Base-by-base conservation (phyloP, 129 eudicot genomes). In the Oenanthe sinensis region DNA sequence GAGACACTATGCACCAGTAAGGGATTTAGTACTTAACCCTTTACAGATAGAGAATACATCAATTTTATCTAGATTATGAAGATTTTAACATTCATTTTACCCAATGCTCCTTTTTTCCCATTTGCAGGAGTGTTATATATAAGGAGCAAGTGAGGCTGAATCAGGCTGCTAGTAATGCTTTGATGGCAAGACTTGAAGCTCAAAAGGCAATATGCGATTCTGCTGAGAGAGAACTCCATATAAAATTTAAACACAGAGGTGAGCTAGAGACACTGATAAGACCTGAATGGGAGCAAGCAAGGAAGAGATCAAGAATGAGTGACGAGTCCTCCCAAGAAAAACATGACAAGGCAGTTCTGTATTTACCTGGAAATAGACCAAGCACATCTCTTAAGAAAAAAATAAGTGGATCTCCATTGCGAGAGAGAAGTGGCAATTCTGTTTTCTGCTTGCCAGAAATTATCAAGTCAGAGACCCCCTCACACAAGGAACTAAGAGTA, bases 1-100 rank as follows among this genome's bases (percentile, higher is more conserved):
- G 97, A 88, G 97, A 92, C 76, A 97, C 98, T 44, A 91, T 95
- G 98, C 98, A 95, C 89, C 98, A 95, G 98, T 95, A 67, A 67
- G 88, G 89, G 96, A 50, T 65, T 26, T 8, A 28, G 46, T 15
- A 44, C 8, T 62, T 49, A 5, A 45, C 30, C 55, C 24, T 1
- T 14, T 60, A 74, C 16, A 36, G 22, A n/a, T 47, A 78, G n/a
- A 54, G 2, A 11, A 77, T 43, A 67, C 74, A 50, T 45, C 13
- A 40, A 55, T 55, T 6, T 55, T 55, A 7, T 24, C 24, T 8
- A 55, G 65, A 20, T 55, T 55, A 8, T 8, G 3, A 20, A 22
- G 65, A 54, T 8, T 2, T 55, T 42, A 42, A 26, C 70, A 12
- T 75, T 40, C 36, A 79, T 70, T 46, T 46, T 48, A 0, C 3